These are phyloP conservation scores for Rutidosis leptorrhynchoides DNA, from an alignment of 129 eudicot species.

Conservation along the genomic window DNA sequence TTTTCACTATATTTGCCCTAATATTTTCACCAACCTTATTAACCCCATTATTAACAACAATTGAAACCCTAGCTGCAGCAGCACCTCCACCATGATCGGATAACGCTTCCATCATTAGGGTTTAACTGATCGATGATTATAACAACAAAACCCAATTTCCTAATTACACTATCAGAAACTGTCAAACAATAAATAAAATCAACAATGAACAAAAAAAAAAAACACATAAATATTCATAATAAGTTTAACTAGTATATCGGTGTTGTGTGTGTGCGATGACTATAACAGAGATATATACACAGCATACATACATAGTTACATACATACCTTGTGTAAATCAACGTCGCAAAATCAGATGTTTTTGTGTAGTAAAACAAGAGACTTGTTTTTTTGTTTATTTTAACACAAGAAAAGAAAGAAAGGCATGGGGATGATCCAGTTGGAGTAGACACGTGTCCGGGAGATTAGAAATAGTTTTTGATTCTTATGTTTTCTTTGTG, in stretches of 20 bases:
- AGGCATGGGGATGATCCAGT: slow-evolving; percentile 15
- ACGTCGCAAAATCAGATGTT: slow-evolving; percentile 16
- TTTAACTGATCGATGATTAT: slow-evolving; percentile 28
- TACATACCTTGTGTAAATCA: slow-evolving; percentile 27
- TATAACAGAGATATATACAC: not conserved
- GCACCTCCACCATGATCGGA: slow-evolving; percentile 11
- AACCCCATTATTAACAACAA: slow-evolving; percentile 19
- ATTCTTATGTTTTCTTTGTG: too few relatives aligned
- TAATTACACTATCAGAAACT: slow-evolving; percentile 11
- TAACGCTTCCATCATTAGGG: slow-evolving; percentile 31
- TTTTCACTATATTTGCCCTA: slow-evolving; percentile 3
- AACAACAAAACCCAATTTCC: slow-evolving; percentile 8
- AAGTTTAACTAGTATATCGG: too few relatives aligned
- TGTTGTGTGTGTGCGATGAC: not conserved
- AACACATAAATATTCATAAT: too few relatives aligned
- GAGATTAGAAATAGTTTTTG: too few relatives aligned
- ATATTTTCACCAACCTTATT: slow-evolving; percentile 7
- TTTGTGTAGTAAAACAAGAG: slow-evolving; percentile 20
- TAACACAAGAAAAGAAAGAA: too few relatives aligned
- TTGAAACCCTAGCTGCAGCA: slow-evolving; percentile 34
- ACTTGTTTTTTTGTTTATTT: not conserved
- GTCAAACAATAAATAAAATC: slow-evolving; percentile 16
- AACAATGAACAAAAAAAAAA: not conserved
- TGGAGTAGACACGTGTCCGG: slow-evolving; percentile 28
- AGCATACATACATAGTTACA: not conserved